Evolutionary conservation across 225 moss, liverwort and hornwort genomes (phyloP).

Genomic region (Antitrichia curtipendula): DNA sequence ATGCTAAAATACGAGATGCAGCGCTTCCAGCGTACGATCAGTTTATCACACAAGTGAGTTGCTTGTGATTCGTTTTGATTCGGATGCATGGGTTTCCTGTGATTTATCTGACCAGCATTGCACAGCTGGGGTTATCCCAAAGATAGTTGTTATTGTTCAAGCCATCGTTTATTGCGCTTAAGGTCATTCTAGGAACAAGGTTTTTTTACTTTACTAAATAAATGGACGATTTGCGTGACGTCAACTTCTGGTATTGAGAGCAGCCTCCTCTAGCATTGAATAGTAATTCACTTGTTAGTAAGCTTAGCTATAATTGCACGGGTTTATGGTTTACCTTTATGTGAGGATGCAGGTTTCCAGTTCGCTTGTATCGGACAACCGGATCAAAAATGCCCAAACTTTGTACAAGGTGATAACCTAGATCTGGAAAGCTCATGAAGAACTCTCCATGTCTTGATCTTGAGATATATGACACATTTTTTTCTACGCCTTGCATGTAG

Average conservation of each 20-base stretch:
- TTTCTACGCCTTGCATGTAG: not conserved
- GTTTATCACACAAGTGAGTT: conserved; percentile 61
- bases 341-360: conserved; percentile 45
- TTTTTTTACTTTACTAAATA: not conserved
- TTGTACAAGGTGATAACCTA: conserved; percentile 46
- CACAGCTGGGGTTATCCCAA: not conserved
- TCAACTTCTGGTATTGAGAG: not conserved
- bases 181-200: not conserved
- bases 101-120: not conserved
- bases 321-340: not conserved
- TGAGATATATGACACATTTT: not conserved
- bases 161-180: not conserved
- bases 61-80: not conserved
- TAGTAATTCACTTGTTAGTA: not conserved
- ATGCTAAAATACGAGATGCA: conserved; percentile 73
- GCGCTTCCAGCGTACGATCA: conserved; percentile 73
- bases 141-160: not conserved
- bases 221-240: not conserved
- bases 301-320: not conserved
- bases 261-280: not conserved
- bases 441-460: not conserved
- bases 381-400: conserved; percentile 52
- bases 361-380: conserved; percentile 51
- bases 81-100: not conserved
- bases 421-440: not conserved